A percentile compares a stretch with the other conserved stretches of the same genome.
Evolutionary conservation across 2,329 filamentous ascomycete genomes (phyloP).

Genomic region (Periconia sp.): DNA sequence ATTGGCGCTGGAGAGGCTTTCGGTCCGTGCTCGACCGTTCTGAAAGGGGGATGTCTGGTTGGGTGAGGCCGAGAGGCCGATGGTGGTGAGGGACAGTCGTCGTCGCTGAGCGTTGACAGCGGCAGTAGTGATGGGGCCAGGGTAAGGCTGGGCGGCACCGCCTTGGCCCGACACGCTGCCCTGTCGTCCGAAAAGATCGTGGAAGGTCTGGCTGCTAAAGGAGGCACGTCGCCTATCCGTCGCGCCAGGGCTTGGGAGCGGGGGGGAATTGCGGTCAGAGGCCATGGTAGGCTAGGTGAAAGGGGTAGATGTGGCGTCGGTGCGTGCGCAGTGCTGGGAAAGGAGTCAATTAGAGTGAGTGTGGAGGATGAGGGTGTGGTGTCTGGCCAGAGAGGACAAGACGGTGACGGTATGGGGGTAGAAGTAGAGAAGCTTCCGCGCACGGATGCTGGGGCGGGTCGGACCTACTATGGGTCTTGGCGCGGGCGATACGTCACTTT

Average conservation of each 20-base stretch:
- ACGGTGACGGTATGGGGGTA: background rate
- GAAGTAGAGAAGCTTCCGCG: slow-evolving; percentile 4
- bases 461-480: too few species aligned
- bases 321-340: slow-evolving; percentile 4
- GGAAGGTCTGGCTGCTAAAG: slow-evolving; percentile 56
- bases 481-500: slow-evolving; percentile 25
- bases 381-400: background rate
- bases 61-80: slow-evolving; percentile 54
- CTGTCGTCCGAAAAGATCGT: slow-evolving; percentile 53
- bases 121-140: slow-evolving; percentile 56
- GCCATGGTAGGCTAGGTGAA: slow-evolving; percentile 32
- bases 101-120: slow-evolving; percentile 57
- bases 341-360: background rate
- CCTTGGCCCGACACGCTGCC: slow-evolving; percentile 40
- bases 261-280: slow-evolving; percentile 49
- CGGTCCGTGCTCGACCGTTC: slow-evolving; percentile 48
- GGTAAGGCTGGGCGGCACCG: slow-evolving; percentile 36
- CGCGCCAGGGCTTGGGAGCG: slow-evolving; percentile 42
- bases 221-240: slow-evolving; percentile 53
- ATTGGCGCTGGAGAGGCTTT: slow-evolving; percentile 56
- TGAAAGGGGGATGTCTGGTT: slow-evolving; percentile 51
- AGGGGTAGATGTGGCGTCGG: slow-evolving; percentile 1
- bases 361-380: background rate
- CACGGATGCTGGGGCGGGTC: slow-evolving; percentile 6
- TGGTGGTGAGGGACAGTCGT: slow-evolving; percentile 57